These are phyloP conservation scores for Penicillium paradoxum DNA, from an alignment of 495 filamentous ascomycete genomes.

Conservation along the genomic window DNA sequence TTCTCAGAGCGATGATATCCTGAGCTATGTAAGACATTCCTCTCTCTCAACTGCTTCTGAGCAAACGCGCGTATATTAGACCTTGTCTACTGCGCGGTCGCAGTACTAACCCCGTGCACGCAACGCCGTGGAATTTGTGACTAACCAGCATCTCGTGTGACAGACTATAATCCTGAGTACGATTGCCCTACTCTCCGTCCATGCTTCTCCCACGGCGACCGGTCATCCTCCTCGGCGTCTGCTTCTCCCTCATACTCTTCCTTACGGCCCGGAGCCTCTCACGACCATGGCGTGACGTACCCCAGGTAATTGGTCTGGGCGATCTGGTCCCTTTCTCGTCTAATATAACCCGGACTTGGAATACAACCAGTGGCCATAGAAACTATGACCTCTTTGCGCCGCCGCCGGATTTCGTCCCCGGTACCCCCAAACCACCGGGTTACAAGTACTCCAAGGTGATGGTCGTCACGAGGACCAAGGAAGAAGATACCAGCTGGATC, in stretches of 20 bases:
- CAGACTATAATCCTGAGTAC: slow-evolving; percentile 8
- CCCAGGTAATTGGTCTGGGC: slow-evolving; percentile 37
- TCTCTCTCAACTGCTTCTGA: neutral
- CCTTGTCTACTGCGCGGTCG: neutral
- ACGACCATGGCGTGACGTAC: slow-evolving; percentile 30
- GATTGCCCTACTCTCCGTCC: slow-evolving; percentile 10
- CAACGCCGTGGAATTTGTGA: neutral
- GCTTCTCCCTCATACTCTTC: slow-evolving; percentile 30
- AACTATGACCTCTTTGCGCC: slow-evolving; percentile 27
- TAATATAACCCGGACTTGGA: slow-evolving; percentile 17
- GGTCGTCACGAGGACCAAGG: slow-evolving; percentile 52
- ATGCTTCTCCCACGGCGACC: slow-evolving; percentile 40
- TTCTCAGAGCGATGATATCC: neutral
- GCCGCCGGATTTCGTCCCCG: slow-evolving; percentile 34
- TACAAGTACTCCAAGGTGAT: slow-evolving; percentile 46
- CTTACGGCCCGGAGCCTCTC: slow-evolving; percentile 30
- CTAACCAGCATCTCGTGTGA: slow-evolving; percentile 13
- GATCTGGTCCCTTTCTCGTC: slow-evolving; percentile 21
- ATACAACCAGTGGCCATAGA: slow-evolving; percentile 19
- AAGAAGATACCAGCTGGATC: slow-evolving; percentile 61
- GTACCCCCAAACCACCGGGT: slow-evolving; percentile 38
- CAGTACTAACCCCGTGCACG: neutral
- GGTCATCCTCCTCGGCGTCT: slow-evolving; percentile 34
- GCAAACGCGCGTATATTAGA: neutral
- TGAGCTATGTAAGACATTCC: neutral